These are phyloP conservation scores for Salvia hispanica DNA, from an alignment of 257 asterid species.

Conservation along the genomic window DNA sequence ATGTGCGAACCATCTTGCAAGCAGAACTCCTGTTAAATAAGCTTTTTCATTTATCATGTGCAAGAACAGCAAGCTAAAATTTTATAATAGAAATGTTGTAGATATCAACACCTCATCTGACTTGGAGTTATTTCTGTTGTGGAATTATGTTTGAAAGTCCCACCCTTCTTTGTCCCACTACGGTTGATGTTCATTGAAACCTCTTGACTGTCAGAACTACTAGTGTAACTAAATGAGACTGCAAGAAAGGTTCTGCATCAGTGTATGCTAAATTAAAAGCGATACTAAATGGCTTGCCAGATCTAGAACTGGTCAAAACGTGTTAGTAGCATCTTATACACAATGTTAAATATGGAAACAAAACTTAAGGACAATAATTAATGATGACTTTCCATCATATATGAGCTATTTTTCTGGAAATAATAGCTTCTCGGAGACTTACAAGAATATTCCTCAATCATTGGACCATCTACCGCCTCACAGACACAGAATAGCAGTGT, in stretches of 20 bases:
- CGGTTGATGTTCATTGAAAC: constrained; percentile 87
- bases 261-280: constrained; percentile 23
- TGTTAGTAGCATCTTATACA: neutral
- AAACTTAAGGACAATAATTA: neutral
- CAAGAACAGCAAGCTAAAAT: constrained; percentile 18
- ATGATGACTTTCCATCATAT: constrained; percentile 13
- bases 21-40: constrained; percentile 79
- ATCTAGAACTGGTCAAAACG: constrained; percentile 14
- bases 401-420: constrained; percentile 9
- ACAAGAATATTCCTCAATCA: constrained; percentile 94
- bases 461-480: constrained; percentile 79
- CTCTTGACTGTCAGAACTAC: constrained; percentile 68
- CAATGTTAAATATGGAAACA: neutral
- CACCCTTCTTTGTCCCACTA: constrained; percentile 80
- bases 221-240: constrained; percentile 91
- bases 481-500: constrained; percentile 85
- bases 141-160: constrained; percentile 67
- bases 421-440: constrained; percentile 36
- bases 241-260: constrained; percentile 40
- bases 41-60: constrained; percentile 12
- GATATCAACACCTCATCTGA: constrained; percentile 72
- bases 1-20: constrained; percentile 90
- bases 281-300: constrained; percentile 13
- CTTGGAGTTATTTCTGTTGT: constrained; percentile 74
- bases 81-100: constrained; percentile 12